Percentiles rank a stretch among this genome's conserved stretches.
Evolutionary conservation across 108 stramenopile species (phyloP).

Genomic region (Cyclostephanos invisitatus): DNA sequence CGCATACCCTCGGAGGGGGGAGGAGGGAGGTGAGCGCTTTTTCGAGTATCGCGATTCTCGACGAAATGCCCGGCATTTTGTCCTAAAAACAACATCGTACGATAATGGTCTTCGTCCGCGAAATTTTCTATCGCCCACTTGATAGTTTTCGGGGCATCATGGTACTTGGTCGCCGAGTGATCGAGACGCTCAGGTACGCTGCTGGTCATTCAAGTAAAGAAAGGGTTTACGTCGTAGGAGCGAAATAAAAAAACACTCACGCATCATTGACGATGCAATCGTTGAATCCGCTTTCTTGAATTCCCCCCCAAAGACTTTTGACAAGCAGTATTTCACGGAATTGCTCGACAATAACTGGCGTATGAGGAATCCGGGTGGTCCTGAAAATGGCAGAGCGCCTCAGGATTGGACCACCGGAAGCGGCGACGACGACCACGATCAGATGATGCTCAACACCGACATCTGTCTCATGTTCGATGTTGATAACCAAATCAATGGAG

Average conservation of each 20-base stretch:
- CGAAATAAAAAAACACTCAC: background rate
- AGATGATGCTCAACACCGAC: constrained; percentile 47
- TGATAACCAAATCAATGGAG: too few relatives aligned
- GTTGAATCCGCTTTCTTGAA: background rate
- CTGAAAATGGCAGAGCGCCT: too few relatives aligned
- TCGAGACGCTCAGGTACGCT: background rate
- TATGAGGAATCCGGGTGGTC: constrained; percentile 13
- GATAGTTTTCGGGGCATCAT: constrained; percentile 26
- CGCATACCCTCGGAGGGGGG: constrained; percentile 26
- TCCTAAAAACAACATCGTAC: too few relatives aligned
- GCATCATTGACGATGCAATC: too few relatives aligned
- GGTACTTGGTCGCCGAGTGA: constrained; percentile 17
- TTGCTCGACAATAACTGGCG: constrained; percentile 19
- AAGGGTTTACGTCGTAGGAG: too few relatives aligned
- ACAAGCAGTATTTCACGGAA: constrained; percentile 32
- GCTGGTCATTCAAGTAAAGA: too few relatives aligned
- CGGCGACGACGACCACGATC: constrained; percentile 4
- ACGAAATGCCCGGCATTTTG: too few relatives aligned
- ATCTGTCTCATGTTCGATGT: constrained; percentile 35
- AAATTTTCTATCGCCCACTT: background rate
- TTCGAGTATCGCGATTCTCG: too few relatives aligned
- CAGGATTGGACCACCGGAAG: constrained; percentile 33
- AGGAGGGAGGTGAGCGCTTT: background rate
- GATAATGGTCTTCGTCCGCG: background rate
- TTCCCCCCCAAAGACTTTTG: background rate